These are phyloP conservation scores for Ceratocystis diversiconidia DNA, from an alignment of 2,329 filamentous ascomycete genomes.

Conservation along the genomic window DNA sequence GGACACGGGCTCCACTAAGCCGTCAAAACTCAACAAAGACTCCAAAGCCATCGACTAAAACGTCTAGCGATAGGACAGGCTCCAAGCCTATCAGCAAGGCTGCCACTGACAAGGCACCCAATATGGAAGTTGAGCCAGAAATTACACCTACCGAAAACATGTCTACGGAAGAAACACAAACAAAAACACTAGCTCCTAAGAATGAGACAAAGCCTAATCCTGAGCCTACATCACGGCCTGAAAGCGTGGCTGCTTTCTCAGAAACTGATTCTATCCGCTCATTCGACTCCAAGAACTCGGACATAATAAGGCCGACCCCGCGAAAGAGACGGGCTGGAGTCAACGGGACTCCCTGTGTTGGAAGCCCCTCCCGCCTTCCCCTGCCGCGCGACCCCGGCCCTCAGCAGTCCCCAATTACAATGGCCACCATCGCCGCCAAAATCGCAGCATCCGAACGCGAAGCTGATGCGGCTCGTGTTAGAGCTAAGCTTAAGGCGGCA, in stretches of 20 bases:
- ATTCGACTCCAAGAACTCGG: constrained; percentile 8
- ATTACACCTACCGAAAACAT: not conserved
- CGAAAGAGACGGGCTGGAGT: constrained; percentile 1
- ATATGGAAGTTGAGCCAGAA: not conserved
- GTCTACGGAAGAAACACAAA: not conserved
- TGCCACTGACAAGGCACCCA: not conserved
- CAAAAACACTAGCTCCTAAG: not conserved
- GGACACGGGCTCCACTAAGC: constrained; percentile 1
- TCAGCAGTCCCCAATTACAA: constrained; percentile 44
- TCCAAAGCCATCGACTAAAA: not conserved
- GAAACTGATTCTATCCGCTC: constrained; percentile 9
- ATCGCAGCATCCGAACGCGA: constrained; percentile 49
- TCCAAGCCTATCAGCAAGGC: not conserved
- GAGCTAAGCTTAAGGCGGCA: constrained; percentile 47
- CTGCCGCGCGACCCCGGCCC: constrained; percentile 27
- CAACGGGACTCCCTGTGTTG: constrained; percentile 19
- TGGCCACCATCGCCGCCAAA: constrained; percentile 49
- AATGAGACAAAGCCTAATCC: not conserved
- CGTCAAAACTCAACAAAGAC: constrained; percentile 10
- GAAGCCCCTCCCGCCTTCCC: constrained; percentile 24
- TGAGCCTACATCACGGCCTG: not conserved
- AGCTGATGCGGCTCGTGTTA: constrained; percentile 47
- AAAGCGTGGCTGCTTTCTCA: constrained; percentile 3
- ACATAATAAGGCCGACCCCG: not conserved
- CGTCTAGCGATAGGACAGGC: not conserved